Evolutionary conservation across 2,329 filamentous ascomycete genomes (phyloP), one percentile per base, ranked within the genome.

Genomic region (Botrytis aclada): DNA sequence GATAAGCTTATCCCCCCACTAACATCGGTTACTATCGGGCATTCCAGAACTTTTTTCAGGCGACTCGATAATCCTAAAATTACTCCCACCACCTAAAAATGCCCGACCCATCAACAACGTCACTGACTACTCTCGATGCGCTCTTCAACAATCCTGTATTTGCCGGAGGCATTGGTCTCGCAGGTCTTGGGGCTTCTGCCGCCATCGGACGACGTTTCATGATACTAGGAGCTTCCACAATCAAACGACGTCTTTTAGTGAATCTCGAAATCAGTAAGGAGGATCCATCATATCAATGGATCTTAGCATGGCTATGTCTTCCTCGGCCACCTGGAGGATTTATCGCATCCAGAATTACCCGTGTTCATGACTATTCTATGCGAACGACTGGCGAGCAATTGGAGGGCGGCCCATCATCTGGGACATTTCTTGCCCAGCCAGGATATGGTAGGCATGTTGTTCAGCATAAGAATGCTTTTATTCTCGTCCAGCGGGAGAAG

Each of bases 181-280:
- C 95, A 74, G 93, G 92, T 43, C 87, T 99, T 70, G 96, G 94
- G 75, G 93, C 94, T 47, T 92, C 88, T 58, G 88, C 94, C 45
- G 92, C 94, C 20, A 89, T 97, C 77, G 93, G 91, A 43, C 94
- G 96, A 75, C 92, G 92, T 80, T 93, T 93, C 47, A 82, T 92
- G 74, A 88, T 95, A 74, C 86, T 90, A 78, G 90, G 90, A 71
- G 90, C 91, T n/a, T 88, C 88, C 61, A 86, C 97, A 72, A 84
- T 97, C 73, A 92, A 93, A 67, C 90, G 92, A 70, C 93, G 95
- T 66, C 89, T 99, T 84, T 90, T 99, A 43, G 93, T 98, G 78
- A 94, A 98, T 79, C 90, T 99, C 79, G 96, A 99, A 83, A 97
- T 99, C 82, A 95, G 93, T 82, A 93, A 94, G 80, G 93, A 95